Evolutionary conservation across 768 basidiomycete genomes (phyloP).

Genomic region (Boletus reticulatus): DNA sequence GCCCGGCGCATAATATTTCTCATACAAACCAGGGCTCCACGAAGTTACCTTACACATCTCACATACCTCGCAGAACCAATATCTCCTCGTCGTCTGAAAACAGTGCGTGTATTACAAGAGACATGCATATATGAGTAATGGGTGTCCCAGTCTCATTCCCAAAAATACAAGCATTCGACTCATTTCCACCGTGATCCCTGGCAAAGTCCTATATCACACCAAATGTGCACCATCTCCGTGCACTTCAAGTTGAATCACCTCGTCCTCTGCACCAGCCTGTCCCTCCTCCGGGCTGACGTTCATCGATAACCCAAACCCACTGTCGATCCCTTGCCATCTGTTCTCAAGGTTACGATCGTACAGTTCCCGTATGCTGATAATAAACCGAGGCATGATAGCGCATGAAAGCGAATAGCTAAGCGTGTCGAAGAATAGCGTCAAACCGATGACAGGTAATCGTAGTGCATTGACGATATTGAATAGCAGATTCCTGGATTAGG

Average conservation of each 20-base stretch:
- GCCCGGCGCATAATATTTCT: no score
- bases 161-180: background rate
- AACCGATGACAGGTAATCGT: background rate
- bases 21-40: no score
- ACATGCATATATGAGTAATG: background rate
- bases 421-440: background rate
- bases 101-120: background rate
- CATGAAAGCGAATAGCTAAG: slow-evolving; percentile 1
- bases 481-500: background rate
- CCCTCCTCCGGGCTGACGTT: background rate
- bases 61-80: background rate
- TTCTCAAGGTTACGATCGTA: background rate
- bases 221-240: background rate
- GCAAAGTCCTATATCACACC: background rate
- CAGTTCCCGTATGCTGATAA: slow-evolving; percentile 12
- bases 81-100: background rate
- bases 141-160: background rate
- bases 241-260: background rate
- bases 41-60: background rate
- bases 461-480: slow-evolving; percentile 1
- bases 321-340: slow-evolving; percentile 5
- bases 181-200: background rate
- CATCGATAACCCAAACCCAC: slow-evolving; percentile 5
- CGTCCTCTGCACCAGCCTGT: background rate
- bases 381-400: slow-evolving; percentile 13